phyloP scores from a whole-genome alignment of 1,139 yeast genomes.

The Magnusiomyces clavatus region DNA sequence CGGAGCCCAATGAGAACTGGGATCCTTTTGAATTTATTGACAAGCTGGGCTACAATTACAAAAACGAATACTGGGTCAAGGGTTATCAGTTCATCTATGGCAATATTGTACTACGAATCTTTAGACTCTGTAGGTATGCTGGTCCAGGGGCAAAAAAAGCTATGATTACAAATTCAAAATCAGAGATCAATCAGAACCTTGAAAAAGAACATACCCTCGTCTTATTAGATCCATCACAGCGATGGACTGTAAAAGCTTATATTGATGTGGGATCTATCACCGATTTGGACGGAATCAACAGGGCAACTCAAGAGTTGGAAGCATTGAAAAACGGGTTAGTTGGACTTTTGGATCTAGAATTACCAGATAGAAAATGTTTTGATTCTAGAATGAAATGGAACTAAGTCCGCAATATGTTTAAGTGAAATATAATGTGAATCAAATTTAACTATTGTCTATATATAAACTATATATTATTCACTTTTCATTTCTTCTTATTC shows the following conservation, averaged over 20 bases:
- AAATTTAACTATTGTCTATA: background rate
- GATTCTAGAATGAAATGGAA: slow-evolving; percentile 51
- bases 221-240: slow-evolving; percentile 48
- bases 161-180: slow-evolving; percentile 19
- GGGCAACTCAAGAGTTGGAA: slow-evolving; percentile 56
- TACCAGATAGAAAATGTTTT: slow-evolving; percentile 76
- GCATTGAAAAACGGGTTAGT: slow-evolving; percentile 55
- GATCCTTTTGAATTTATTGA: slow-evolving; percentile 39
- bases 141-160: slow-evolving; percentile 12
- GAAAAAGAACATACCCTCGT: slow-evolving; percentile 26
- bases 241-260: slow-evolving; percentile 57
- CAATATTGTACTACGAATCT: slow-evolving; percentile 54
- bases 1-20: slow-evolving; percentile 36
- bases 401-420: background rate
- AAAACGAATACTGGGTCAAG: slow-evolving; percentile 57
- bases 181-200: slow-evolving; percentile 12
- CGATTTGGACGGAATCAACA: slow-evolving; percentile 63
- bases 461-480: slow-evolving; percentile 4
- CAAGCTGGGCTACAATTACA: slow-evolving; percentile 64
- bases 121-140: slow-evolving; percentile 28
- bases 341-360: slow-evolving; percentile 57
- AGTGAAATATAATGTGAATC: background rate
- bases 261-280: slow-evolving; percentile 66
- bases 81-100: slow-evolving; percentile 63
- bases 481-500: slow-evolving; percentile 35